Conservation (phyloP, 306 rosid species). For the Albizia julibrissin region DNA sequence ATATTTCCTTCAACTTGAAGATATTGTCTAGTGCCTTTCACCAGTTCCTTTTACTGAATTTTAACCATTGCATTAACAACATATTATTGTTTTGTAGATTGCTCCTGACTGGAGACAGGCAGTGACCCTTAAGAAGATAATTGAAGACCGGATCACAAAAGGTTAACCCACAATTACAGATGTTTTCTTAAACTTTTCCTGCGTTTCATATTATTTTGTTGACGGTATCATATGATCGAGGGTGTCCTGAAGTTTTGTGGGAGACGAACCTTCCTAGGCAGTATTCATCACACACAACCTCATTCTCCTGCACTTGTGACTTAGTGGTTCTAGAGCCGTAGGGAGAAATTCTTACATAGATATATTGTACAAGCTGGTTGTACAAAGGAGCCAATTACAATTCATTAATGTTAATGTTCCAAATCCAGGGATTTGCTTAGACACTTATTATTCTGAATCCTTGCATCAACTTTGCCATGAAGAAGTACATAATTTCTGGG, state of each 20-base stretch:
- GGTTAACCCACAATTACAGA: constrained; percentile 43
- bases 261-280: background rate
- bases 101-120: constrained; percentile 99
- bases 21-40: background rate
- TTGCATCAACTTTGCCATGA: background rate
- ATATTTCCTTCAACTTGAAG: background rate
- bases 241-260: background rate
- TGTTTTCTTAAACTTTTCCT: constrained; percentile 3
- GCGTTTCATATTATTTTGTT: background rate
- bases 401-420: background rate
- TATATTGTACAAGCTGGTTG: background rate
- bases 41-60: background rate
- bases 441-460: background rate
- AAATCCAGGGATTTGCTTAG: background rate
- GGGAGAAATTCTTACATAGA: background rate
- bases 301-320: background rate
- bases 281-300: background rate
- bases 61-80: constrained; percentile 7
- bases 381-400: background rate
- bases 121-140: constrained; percentile 59
- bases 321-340: background rate
- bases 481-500: background rate
- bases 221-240: background rate
- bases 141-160: constrained; percentile 72
- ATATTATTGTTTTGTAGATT: constrained; percentile 50